Conservation (phyloP, 768 basidiomycete species). For the Amylocystis lapponica region DNA sequence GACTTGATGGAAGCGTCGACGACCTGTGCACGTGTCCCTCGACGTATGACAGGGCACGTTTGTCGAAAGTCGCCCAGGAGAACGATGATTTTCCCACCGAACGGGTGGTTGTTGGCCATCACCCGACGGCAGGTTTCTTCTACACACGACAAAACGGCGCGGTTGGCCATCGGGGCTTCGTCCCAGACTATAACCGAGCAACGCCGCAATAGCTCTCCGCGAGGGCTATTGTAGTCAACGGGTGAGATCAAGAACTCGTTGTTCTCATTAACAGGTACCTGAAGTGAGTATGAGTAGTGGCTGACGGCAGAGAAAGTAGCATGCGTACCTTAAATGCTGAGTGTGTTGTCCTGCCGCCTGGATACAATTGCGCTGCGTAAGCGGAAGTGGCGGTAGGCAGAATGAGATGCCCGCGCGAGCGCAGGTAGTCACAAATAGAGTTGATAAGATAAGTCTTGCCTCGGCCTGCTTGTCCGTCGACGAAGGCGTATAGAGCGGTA, state of each 20-base stretch:
- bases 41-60: slow-evolving; percentile 28
- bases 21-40: slow-evolving; percentile 18
- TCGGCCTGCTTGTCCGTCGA: slow-evolving; percentile 32
- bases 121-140: slow-evolving; percentile 21
- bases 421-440: slow-evolving; percentile 22
- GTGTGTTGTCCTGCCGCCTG: slow-evolving; percentile 30
- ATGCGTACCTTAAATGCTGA: slow-evolving; percentile 30
- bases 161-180: slow-evolving; percentile 34
- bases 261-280: slow-evolving; percentile 28
- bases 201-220: slow-evolving; percentile 24
- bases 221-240: slow-evolving; percentile 13
- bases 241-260: slow-evolving; percentile 25
- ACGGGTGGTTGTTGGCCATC: slow-evolving; percentile 18
- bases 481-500: slow-evolving; percentile 13
- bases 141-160: slow-evolving; percentile 25
- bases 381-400: slow-evolving; percentile 30
- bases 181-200: slow-evolving; percentile 29
- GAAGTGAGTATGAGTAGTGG: too few species aligned
- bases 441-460: slow-evolving; percentile 32
- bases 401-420: slow-evolving; percentile 21
- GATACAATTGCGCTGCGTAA: slow-evolving; percentile 31
- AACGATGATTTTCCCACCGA: slow-evolving; percentile 29
- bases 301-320: slow-evolving; percentile 32
- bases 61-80: slow-evolving; percentile 33
- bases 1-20: slow-evolving; percentile 30